Conservation (phyloP, 768 basidiomycete species). For the Mycena leptocephala region DNA sequence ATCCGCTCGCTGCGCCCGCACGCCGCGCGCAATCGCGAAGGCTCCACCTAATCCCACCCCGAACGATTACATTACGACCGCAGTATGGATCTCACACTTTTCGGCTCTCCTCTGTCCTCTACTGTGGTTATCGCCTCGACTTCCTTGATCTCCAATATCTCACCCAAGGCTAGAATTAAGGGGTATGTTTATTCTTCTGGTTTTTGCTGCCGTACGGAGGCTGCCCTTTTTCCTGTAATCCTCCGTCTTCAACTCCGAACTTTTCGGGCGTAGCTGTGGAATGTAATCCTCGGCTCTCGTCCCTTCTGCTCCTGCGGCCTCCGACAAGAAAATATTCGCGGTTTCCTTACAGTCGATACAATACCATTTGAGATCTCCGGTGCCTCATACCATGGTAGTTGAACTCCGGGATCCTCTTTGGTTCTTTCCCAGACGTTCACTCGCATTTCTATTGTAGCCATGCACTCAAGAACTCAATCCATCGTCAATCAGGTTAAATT, state of each 20-base stretch:
- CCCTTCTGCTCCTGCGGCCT: neutral
- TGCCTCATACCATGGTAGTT: neutral
- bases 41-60: too few relatives aligned
- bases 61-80: too few relatives aligned
- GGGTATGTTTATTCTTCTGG: too few relatives aligned
- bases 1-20: too few relatives aligned
- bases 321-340: neutral
- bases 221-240: neutral
- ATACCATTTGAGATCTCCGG: neutral
- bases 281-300: slow-evolving; percentile 1
- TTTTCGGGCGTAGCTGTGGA: neutral
- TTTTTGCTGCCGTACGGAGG: too few relatives aligned
- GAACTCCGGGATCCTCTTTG: neutral
- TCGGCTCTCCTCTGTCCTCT: too few relatives aligned
- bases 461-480: too few relatives aligned
- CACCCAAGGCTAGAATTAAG: too few relatives aligned
- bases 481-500: neutral
- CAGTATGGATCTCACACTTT: too few relatives aligned
- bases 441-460: neutral
- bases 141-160: too few relatives aligned
- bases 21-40: too few relatives aligned
- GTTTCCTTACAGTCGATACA: neutral
- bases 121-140: too few relatives aligned
- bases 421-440: neutral
- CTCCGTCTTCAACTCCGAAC: neutral